Base-by-base conservation (phyloP, 140 eudicot genomes). In the Bidens hawaiensis region DNA sequence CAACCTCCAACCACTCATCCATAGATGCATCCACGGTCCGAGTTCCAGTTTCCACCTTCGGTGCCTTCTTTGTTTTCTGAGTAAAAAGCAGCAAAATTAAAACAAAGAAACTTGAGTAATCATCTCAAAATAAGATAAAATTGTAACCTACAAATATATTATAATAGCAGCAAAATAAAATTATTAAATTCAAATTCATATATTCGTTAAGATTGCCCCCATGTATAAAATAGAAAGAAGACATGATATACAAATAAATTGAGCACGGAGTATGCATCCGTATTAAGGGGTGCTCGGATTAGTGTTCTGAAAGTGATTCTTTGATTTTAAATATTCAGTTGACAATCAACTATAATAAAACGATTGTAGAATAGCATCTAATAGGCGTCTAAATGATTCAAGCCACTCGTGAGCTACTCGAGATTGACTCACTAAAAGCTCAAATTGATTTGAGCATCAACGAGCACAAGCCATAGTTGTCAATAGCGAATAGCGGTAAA, bases 11-110 rank as follows among this genome's bases (percentile, higher is more conserved):
- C 99, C 96, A 93, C 60, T 93, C 99, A 68, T 93, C 99, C 93
- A 75, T 79, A 4, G 99, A 93, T 57, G 87, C 83, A 76, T 93
- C 95, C 18, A 85, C 82, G 33, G 76, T 76, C 46, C 83, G 81
- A 17, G 99, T 93, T 67, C 99, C 99, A 41, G 88, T 93, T 75
- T 93, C 99, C 82, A 93, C 99, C 89, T 93, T 93, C 11, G 91
- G 85, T 2, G 78, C 87, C 77, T 75, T 93, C 85, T 93, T 93
- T 22, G 95, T 78, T 85, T 88, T 93, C 99, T 93, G 75, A 64
- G 55, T 19, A 42, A 71, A 21, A 71, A 65, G 25, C 31, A 45
- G 40, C 65, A 41, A 6, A 46, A 48, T 43, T 13, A 64, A 28
- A 60, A 70, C 65, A 41, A 34, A 24, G 5, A 65, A 64, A 5